phyloP scores from a whole-genome alignment of 1,284 basidiomycete species.

The Pascua sp. region DNA sequence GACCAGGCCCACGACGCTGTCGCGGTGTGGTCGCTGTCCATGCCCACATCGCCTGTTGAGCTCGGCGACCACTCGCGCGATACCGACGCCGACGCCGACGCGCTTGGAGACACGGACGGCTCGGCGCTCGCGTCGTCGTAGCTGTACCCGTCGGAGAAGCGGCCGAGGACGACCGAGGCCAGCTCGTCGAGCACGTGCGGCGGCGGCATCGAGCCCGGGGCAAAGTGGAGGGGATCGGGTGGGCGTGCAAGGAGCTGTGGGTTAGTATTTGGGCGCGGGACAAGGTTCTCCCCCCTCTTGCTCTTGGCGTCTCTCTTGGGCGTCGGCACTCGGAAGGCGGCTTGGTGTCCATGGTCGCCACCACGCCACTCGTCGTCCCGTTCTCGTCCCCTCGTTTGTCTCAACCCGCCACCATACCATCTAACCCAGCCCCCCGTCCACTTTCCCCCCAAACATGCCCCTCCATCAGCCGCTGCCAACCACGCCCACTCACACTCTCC shows the following conservation, averaged over 20 bases:
- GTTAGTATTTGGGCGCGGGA: constrained; percentile 1
- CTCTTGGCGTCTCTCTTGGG: no score
- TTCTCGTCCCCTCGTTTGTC: not conserved
- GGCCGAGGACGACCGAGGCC: constrained; percentile 30
- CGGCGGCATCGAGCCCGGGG: constrained; percentile 44
- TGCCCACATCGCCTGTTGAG: no score
- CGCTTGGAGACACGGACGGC: not conserved
- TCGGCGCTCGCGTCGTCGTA: not conserved
- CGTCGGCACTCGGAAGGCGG: no score
- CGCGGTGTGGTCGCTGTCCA: no score
- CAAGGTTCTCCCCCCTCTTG: constrained; percentile 5
- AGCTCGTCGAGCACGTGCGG: constrained; percentile 42
- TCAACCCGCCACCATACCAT: not conserved
- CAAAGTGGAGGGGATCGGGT: constrained; percentile 33
- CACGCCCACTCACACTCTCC: constrained; percentile 27
- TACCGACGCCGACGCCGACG: no score
- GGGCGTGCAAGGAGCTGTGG: constrained; percentile 32
- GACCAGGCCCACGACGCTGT: no score
- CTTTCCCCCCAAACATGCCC: not conserved
- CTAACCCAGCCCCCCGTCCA: not conserved
- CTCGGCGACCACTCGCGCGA: no score
- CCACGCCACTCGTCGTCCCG: no score
- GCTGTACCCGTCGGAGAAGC: not conserved
- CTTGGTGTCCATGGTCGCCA: no score
- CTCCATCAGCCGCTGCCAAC: not conserved